A percentile compares a stretch with the other conserved stretches of the same genome.
Conservation (phyloP, 2,329 filamentous ascomycete species). For the Penicillium digitatum region DNA sequence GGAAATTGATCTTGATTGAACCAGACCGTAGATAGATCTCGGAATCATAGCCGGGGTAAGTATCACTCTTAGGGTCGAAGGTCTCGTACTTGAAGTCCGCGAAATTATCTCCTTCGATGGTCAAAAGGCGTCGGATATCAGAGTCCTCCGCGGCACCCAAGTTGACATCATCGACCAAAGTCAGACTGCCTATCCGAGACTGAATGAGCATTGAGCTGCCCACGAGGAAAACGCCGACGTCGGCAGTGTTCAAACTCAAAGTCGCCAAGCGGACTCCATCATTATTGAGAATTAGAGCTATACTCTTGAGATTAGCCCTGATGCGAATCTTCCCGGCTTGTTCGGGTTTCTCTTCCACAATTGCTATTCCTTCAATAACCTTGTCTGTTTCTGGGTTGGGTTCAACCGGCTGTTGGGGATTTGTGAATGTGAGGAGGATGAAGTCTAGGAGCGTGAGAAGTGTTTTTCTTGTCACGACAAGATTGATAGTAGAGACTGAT, state of each 20-base stretch:
- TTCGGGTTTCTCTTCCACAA: slow-evolving; percentile 29
- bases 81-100: slow-evolving; percentile 98
- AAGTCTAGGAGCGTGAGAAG: slow-evolving; percentile 91
- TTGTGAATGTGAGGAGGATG: slow-evolving; percentile 84
- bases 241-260: slow-evolving; percentile 83
- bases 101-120: slow-evolving; percentile 91
- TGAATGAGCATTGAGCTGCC: slow-evolving; percentile 84
- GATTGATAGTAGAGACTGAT: slow-evolving; percentile 88
- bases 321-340: slow-evolving; percentile 76
- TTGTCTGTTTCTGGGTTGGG: slow-evolving; percentile 31
- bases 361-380: slow-evolving; percentile 24
- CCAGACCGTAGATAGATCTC: slow-evolving; percentile 86
- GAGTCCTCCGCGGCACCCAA: slow-evolving; percentile 79
- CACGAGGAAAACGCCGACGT: slow-evolving; percentile 82
- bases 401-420: slow-evolving; percentile 50
- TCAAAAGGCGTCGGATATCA: slow-evolving; percentile 77
- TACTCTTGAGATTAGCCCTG: slow-evolving; percentile 88
- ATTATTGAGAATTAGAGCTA: slow-evolving; percentile 92
- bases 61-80: slow-evolving; percentile 70
- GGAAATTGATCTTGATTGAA: slow-evolving; percentile 93
- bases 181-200: slow-evolving; percentile 80
- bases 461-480: slow-evolving; percentile 90
- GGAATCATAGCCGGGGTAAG: slow-evolving; percentile 91
- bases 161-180: slow-evolving; percentile 88
- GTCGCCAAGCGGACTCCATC: slow-evolving; percentile 94